phyloP scores from a whole-genome alignment of 192 early-diverging fungal species.

The Backusella tuberculispora region DNA sequence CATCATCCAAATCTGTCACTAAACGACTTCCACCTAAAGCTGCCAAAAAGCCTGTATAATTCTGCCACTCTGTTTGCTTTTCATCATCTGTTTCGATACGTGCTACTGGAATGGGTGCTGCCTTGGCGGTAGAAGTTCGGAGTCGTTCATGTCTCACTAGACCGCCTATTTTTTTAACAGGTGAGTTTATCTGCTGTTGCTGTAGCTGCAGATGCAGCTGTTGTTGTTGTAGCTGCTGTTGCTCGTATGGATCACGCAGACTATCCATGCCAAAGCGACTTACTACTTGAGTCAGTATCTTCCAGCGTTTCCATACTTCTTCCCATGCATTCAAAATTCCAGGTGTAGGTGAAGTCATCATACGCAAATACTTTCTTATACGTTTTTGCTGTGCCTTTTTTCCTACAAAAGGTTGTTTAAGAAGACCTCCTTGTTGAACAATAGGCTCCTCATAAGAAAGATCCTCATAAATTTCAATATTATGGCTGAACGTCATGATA shows the following conservation, averaged over 20 bases:
- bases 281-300: conserved; percentile 47
- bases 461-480: conserved; percentile 58
- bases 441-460: conserved; percentile 64
- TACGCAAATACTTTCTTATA: conserved; percentile 63
- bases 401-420: conserved; percentile 42
- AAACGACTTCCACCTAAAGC: conserved; percentile 70
- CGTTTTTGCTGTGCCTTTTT: conserved; percentile 77
- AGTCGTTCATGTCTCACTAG: conserved; percentile 14
- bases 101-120: not conserved
- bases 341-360: conserved; percentile 63
- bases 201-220: not conserved
- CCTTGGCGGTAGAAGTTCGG: not conserved
- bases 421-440: not conserved
- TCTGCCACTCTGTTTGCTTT: conserved; percentile 73
- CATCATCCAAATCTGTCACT: conserved; percentile 8
- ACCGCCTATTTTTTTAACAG: conserved; percentile 17
- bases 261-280: conserved; percentile 3
- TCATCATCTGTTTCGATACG: conserved; percentile 24
- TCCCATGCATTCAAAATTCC: conserved; percentile 82
- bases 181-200: not conserved
- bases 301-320: conserved; percentile 79
- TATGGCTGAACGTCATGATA: conserved; percentile 30
- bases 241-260: conserved; percentile 2
- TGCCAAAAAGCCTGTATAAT: conserved; percentile 80
- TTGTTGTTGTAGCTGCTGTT: not conserved